A percentile compares a stretch with the other conserved stretches of the same genome.
Conservation (phyloP, 176 grass and related monocot species). For the Carex kokanica region DNA sequence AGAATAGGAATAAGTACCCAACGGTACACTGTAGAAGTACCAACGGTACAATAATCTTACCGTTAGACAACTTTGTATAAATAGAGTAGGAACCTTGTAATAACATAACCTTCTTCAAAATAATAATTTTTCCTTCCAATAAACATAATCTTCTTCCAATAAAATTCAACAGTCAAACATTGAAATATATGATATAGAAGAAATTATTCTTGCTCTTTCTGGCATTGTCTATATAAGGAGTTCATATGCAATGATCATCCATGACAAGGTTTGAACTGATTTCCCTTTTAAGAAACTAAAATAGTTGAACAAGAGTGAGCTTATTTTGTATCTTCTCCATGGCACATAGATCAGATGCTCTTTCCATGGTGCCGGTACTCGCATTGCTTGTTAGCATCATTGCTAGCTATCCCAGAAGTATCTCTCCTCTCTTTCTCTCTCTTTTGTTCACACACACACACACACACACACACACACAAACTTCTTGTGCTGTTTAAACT, state of each 20-base stretch:
- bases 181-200: too few species aligned
- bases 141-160: too few species aligned
- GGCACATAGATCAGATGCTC: not conserved
- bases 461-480: not conserved
- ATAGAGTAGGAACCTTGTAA: too few species aligned
- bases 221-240: not conserved
- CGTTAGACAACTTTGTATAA: too few species aligned
- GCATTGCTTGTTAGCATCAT: conserved; percentile 35
- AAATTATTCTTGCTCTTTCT: not conserved
- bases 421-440: not conserved
- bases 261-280: not conserved
- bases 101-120: too few species aligned
- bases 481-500: not conserved
- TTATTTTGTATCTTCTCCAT: conserved; percentile 2
- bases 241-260: not conserved
- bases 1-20: too few species aligned
- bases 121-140: too few species aligned
- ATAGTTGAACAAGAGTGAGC: not conserved
- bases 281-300: not conserved
- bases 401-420: conserved; percentile 29
- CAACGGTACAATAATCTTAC: too few species aligned
- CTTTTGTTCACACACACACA: not conserved
- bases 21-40: too few species aligned
- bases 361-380: not conserved
- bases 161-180: not conserved